Percentiles rank a stretch among this genome's conserved stretches.
Conservation (phyloP, 164 flowering plant species). For the Nymphaea thermarum region DNA sequence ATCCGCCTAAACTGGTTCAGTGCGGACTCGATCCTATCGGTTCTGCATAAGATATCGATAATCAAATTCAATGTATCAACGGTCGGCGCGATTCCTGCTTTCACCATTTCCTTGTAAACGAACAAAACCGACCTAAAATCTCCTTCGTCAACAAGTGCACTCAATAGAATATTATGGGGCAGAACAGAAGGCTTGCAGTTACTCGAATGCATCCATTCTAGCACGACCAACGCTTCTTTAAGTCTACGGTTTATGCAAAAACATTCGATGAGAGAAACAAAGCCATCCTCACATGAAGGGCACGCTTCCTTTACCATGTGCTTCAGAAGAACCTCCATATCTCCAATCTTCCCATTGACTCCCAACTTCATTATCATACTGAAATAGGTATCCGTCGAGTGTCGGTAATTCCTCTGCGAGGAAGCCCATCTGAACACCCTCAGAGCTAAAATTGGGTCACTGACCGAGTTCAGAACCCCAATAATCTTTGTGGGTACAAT, state of each 20-base stretch:
- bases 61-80: slow-evolving; percentile 47
- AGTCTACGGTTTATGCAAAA: slow-evolving; percentile 29
- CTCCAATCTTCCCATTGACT: slow-evolving; percentile 30
- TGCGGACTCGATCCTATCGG: slow-evolving; percentile 26
- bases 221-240: slow-evolving; percentile 35
- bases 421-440: slow-evolving; percentile 61
- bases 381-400: slow-evolving; percentile 33
- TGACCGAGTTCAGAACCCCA: slow-evolving; percentile 30
- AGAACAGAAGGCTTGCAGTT: slow-evolving; percentile 28
- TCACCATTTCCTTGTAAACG: slow-evolving; percentile 75
- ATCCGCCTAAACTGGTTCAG: slow-evolving; percentile 56
- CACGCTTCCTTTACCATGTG: slow-evolving; percentile 38
- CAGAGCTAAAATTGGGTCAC: slow-evolving; percentile 32
- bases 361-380: slow-evolving; percentile 47
- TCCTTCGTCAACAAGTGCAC: slow-evolving; percentile 33
- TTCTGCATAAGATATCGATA: slow-evolving; percentile 40
- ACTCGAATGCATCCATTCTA: slow-evolving; percentile 29
- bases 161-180: slow-evolving; percentile 30
- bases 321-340: slow-evolving; percentile 38
- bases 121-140: slow-evolving; percentile 36
- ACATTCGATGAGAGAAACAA: slow-evolving; percentile 21
- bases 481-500: slow-evolving; percentile 32
- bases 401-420: slow-evolving; percentile 29
- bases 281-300: slow-evolving; percentile 20
- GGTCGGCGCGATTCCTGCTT: slow-evolving; percentile 40